Evolutionary conservation across 257 asterid genomes (phyloP).

Genomic region (Solanum etuberosum): DNA sequence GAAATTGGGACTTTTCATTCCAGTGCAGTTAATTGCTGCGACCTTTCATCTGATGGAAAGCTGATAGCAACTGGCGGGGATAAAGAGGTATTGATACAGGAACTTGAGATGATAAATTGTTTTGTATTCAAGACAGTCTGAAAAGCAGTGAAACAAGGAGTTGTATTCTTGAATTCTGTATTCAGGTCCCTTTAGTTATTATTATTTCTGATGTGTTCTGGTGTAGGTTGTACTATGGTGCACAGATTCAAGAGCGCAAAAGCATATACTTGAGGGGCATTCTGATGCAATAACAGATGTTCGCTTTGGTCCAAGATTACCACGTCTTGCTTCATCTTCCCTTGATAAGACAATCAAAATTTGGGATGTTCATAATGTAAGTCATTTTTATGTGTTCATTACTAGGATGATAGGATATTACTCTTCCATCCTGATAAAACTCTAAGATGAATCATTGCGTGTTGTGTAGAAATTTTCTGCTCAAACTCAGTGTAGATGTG

Average conservation of each 20-base stretch:
- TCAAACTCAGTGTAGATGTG: not conserved
- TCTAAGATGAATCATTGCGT: not conserved
- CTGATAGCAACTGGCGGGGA: constrained; percentile 17
- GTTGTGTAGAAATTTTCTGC: not conserved
- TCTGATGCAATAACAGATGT: constrained; percentile 20
- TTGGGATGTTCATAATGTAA: constrained; percentile 23
- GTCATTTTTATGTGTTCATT: not conserved
- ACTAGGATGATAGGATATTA: not conserved
- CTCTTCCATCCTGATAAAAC: not conserved
- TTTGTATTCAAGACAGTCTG: not conserved
- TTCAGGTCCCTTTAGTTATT: not conserved
- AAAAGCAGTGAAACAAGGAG: not conserved
- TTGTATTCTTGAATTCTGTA: not conserved
- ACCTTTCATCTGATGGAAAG: constrained; percentile 21
- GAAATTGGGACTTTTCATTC: constrained; percentile 12
- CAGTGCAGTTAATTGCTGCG: constrained; percentile 8
- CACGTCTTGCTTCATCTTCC: constrained; percentile 21
- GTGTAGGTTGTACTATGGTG: constrained; percentile 19
- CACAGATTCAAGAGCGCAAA: constrained; percentile 13
- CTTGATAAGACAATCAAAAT: constrained; percentile 23
- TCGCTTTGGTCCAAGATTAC: constrained; percentile 19
- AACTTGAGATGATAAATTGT: not conserved
- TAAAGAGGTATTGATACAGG: constrained; percentile 10
- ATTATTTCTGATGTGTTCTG: not conserved
- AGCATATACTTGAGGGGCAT: constrained; percentile 9